phyloP scores from a whole-genome alignment of 2,329 filamentous ascomycete species.

The Monilinia aucupariae region DNA sequence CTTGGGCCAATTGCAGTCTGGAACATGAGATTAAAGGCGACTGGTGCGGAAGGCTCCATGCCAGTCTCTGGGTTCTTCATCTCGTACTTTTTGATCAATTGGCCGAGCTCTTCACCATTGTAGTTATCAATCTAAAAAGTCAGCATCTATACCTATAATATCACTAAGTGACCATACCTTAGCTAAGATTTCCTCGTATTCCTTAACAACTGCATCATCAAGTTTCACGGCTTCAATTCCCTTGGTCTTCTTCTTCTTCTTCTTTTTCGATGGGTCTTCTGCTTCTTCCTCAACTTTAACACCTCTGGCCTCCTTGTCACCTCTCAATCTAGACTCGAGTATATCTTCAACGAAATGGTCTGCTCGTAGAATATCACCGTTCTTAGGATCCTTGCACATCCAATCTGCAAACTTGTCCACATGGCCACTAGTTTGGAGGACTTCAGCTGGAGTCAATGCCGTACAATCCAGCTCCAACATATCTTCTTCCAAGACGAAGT shows the following conservation, averaged over 20 bases:
- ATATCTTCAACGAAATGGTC: slow-evolving; percentile 96
- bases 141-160: neutral
- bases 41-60: slow-evolving; percentile 69
- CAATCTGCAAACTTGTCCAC: slow-evolving; percentile 93
- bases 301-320: slow-evolving; percentile 87
- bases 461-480: slow-evolving; percentile 78
- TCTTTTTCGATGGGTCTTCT: slow-evolving; percentile 66
- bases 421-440: slow-evolving; percentile 93
- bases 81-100: slow-evolving; percentile 85
- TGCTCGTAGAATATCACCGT: slow-evolving; percentile 89
- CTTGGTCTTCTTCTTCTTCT: slow-evolving; percentile 88
- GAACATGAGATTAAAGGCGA: slow-evolving; percentile 99
- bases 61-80: slow-evolving; percentile 82
- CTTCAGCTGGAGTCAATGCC: slow-evolving; percentile 85
- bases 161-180: slow-evolving; percentile 40
- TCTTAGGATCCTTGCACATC: slow-evolving; percentile 99
- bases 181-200: slow-evolving; percentile 88
- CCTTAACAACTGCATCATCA: slow-evolving; percentile 76
- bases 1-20: slow-evolving; percentile 90
- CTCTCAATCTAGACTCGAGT: slow-evolving; percentile 78
- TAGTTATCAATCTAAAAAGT: slow-evolving; percentile 77
- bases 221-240: slow-evolving; percentile 76
- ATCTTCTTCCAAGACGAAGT: slow-evolving; percentile 68
- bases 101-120: slow-evolving; percentile 76
- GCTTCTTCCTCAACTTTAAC: slow-evolving; percentile 74